These are phyloP conservation scores for Carex arenaria DNA, from an alignment of 202 grass and related monocot genomes.

Conservation along the genomic window DNA sequence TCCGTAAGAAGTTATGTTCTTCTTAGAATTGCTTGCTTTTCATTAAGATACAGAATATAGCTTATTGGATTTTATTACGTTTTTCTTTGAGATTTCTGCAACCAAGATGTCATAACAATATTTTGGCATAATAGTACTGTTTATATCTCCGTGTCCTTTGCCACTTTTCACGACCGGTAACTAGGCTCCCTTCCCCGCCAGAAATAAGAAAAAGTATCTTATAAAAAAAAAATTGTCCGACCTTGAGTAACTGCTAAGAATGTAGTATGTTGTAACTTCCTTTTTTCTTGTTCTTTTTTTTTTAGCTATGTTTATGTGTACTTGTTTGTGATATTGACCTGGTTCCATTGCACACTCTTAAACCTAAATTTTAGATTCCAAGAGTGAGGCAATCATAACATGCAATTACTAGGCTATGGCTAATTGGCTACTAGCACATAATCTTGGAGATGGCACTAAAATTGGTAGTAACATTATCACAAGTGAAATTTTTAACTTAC, in stretches of 20 bases:
- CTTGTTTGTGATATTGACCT: background rate
- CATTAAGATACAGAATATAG: background rate
- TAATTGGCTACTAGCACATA: background rate
- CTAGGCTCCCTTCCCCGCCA: background rate
- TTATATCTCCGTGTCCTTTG: background rate
- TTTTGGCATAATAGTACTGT: background rate
- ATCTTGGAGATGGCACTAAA: background rate
- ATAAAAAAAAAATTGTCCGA: background rate
- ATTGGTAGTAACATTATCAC: background rate
- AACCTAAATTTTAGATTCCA: background rate
- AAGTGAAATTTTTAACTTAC: conserved; percentile 34
- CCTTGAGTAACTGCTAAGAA: too few species aligned
- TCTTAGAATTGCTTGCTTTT: background rate
- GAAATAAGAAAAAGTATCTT: background rate
- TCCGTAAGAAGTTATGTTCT: background rate
- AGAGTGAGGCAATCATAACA: background rate
- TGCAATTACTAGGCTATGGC: background rate
- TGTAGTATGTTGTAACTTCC: background rate
- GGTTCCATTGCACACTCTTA: background rate
- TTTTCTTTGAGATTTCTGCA: too few species aligned
- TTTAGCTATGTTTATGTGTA: background rate
- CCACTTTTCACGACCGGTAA: background rate
- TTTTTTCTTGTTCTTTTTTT: background rate
- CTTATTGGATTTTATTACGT: background rate
- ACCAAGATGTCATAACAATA: background rate